Evolutionary conservation across 805 yeast genomes (phyloP), one percentile per base, ranked within the genome.

Genomic region (Saturnispora besseyi): DNA sequence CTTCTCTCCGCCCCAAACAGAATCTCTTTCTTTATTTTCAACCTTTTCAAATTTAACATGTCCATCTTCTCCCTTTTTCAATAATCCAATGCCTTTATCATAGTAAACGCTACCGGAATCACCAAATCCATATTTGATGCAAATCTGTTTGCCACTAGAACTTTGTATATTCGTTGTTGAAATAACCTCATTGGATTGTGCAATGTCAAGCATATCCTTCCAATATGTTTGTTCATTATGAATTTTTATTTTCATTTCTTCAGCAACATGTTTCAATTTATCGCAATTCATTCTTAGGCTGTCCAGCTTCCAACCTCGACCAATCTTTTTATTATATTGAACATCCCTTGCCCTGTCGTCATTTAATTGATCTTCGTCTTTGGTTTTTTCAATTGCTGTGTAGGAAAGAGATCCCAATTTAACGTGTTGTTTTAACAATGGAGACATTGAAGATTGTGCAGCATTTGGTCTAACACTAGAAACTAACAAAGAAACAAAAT

Each of bases 121-220:
- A 15, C 84, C 90, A 67, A 78, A 91, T 0, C 98, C 98, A 61
- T 85, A 93, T 58, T 86, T 87, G 34, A 91, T 84, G 4, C 91
- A 95, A 6, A 79, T 76, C 11, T 79, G 72, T 0, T 13, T 46
- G 13, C 44, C 33, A 10, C 28, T 18, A 12, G 40, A 36, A 18
- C 21, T 36, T 9, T 36, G 40, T 9, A 36, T 36, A 36, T 36
- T 36, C 2, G 82, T 73, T 56, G 84, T 86, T 59, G 83, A 81
- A 11, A 90, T 63, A 1, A 81, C 79, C 60, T 87, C 95, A 50
- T 75, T 70, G 4, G 68, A 63, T 45, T 70, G 60, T 13, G 76
- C 75, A 4, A 75, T 66, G 7, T 66, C 64, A 21, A 67, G 53
- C 45, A 75, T 62, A 50, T 74, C 75, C 46, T 72, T 69, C 93